Conservation (phyloP, 345 rosid species). For the Eucalyptus grandis region DNA sequence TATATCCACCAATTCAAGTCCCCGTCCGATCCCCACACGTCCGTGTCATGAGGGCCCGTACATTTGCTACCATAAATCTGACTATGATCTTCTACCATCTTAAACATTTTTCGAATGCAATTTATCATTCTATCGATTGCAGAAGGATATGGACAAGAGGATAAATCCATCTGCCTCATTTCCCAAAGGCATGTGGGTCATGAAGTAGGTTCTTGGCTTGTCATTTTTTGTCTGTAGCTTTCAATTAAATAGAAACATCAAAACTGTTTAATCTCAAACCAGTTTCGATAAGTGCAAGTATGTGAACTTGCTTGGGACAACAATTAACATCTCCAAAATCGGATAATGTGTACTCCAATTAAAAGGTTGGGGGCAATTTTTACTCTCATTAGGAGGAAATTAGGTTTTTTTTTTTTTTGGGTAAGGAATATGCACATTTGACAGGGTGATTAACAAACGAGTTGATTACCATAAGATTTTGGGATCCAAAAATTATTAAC, state of each 20-base stretch:
- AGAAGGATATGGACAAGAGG: not conserved
- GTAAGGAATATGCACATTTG: accelerated
- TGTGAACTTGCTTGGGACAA: not conserved
- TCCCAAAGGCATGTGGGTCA: not conserved
- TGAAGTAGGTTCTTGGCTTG: not conserved
- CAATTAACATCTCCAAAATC: not conserved
- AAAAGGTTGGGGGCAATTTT: not conserved
- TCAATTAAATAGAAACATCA: not conserved
- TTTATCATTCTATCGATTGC: not conserved
- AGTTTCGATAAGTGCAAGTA: not conserved
- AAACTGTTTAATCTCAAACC: not conserved
- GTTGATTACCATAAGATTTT: not conserved
- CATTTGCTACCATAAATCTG: not conserved
- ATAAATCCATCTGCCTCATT: not conserved
- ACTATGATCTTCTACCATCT: not conserved
- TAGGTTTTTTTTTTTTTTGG: not conserved
- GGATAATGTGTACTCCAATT: not conserved
- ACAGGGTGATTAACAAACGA: not conserved
- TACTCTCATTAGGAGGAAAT: not conserved
- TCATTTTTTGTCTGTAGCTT: not conserved
- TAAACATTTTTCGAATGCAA: not conserved
- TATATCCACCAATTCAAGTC: not conserved
- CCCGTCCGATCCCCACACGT: not conserved
- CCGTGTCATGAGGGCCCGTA: not conserved
- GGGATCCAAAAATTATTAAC: not conserved